Evolutionary conservation across 345 rosid genomes (phyloP), one percentile per base, ranked within the genome.

Genomic region (Noccaea caerulescens): DNA sequence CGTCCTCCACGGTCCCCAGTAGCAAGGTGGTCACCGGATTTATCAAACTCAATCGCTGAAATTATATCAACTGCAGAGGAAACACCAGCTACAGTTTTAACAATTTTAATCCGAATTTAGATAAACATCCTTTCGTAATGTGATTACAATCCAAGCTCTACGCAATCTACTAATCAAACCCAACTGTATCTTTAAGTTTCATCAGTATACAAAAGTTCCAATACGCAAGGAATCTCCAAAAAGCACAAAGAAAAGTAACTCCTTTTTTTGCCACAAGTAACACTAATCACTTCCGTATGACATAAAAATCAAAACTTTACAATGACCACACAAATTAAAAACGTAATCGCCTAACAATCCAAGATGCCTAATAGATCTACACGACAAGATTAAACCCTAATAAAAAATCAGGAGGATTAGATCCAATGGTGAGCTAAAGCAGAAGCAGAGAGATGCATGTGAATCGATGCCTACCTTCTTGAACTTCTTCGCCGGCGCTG

Each of bases 401-500:
- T 66, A 38, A 33, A 27, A 58, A 39, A 76, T 45, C 50, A 12
- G 3, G 59, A n/a, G n/a, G 41, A 47, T 46, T 37, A n/a, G 66
- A 68, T 63, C 34, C 68, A 71, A 58, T 58, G 53, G 46, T 33
- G 54, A 53, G 67, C 56, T 58, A 2, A 59, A 69, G 10, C 37
- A 23, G 56, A 18, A 66, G 38, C 64, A 56, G 6, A 57, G 32
- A 57, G 32, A 52, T 39, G 63, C 42, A 68, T 43, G 59, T 32
- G 57, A 37, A 61, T 42, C 8, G 59, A 67, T 16, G 75, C 55
- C 33, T 66, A 89, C 96, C 96, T 81, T 90, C 98, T 81, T 93
- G 97, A 20, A 93, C 92, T 83, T 93, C 98, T 75, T 93, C 98
- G 10, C 97, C 97, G 39, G 94, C 94, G 33, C 91, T 79, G 41